phyloP scores from a whole-genome alignment of 345 rosid species.

The Gossypium stocksii region DNA sequence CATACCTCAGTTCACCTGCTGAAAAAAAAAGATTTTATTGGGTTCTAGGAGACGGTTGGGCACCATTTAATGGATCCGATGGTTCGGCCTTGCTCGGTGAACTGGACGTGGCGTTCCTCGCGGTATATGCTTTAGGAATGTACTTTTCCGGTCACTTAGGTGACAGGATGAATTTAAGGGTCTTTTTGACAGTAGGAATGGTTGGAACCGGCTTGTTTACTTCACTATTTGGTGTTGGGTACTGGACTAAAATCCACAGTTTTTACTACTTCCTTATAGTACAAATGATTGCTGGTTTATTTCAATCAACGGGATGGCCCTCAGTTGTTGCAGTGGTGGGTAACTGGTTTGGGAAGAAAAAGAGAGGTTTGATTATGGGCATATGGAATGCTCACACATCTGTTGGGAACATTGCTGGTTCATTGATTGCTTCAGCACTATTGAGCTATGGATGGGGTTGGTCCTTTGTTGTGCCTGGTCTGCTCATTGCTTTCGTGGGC shows the following conservation, averaged over 20 bases:
- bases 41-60: constrained; percentile 67
- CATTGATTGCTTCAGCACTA: constrained; percentile 65
- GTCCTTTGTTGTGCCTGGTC: constrained; percentile 88
- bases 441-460: constrained; percentile 93
- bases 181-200: constrained; percentile 81
- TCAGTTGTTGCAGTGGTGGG: constrained; percentile 97
- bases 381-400: constrained; percentile 99
- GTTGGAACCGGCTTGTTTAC: constrained; percentile 83
- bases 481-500: constrained; percentile 49
- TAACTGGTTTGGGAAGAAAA: constrained; percentile 90
- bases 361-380: constrained; percentile 73
- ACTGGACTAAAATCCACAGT: constrained; percentile 70
- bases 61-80: constrained; percentile 66
- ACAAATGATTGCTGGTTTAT: constrained; percentile 76
- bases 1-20: constrained; percentile 23
- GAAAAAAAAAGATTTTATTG: constrained; percentile 22
- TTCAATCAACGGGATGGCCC: constrained; percentile 99
- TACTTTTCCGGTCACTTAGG: constrained; percentile 90
- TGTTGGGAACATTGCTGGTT: constrained; percentile 78
- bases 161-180: constrained; percentile 78
- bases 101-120: constrained; percentile 78
- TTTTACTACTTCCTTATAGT: constrained; percentile 62
- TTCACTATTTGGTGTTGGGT: constrained; percentile 73
- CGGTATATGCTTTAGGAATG: constrained; percentile 80
- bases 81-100: constrained; percentile 80